phyloP scores from a whole-genome alignment of 768 basidiomycete genomes.

The Austroboletus eburneus region DNA sequence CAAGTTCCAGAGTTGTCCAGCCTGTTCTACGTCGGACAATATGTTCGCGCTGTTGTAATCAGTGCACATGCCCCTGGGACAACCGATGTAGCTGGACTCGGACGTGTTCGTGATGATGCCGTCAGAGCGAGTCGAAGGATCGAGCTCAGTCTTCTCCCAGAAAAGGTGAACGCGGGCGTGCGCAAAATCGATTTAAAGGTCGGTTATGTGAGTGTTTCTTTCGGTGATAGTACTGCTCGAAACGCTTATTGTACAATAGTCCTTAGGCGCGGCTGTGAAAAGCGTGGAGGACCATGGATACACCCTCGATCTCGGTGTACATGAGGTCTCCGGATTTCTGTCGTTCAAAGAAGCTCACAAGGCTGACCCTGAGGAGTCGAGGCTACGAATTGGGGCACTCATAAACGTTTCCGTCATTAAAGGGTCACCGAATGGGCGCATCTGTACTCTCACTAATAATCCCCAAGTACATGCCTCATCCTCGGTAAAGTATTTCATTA shows the following conservation, averaged over 20 bases:
- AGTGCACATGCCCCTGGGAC: conserved; percentile 65
- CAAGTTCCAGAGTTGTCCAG: conserved; percentile 65
- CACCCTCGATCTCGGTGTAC: conserved; percentile 77
- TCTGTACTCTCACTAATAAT: conserved; percentile 64
- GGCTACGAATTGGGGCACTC: conserved; percentile 61
- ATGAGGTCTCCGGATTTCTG: conserved; percentile 79
- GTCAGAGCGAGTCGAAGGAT: conserved; percentile 69
- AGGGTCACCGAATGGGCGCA: conserved; percentile 72
- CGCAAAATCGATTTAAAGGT: conserved; percentile 69
- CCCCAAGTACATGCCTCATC: conserved; percentile 45
- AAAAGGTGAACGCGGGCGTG: conserved; percentile 79
- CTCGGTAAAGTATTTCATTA: conserved; percentile 41
- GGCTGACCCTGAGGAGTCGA: conserved; percentile 24
- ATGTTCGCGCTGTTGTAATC: conserved; percentile 73
- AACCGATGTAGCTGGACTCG: conserved; percentile 51
- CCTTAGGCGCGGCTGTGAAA: conserved; percentile 69
- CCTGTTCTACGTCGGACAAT: conserved; percentile 83
- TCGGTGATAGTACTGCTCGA: neutral
- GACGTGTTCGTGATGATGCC: conserved; percentile 63
- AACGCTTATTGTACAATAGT: conserved; percentile 39
- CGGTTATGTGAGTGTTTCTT: conserved; percentile 65
- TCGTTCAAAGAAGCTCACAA: conserved; percentile 67
- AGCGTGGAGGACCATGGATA: conserved; percentile 95
- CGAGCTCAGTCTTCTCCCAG: conserved; percentile 81
- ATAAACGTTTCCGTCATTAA: conserved; percentile 64